A percentile compares a stretch with the other conserved stretches of the same genome.
Conservation (phyloP, 1,284 basidiomycete genomes). For the Gomphus sp. region DNA sequence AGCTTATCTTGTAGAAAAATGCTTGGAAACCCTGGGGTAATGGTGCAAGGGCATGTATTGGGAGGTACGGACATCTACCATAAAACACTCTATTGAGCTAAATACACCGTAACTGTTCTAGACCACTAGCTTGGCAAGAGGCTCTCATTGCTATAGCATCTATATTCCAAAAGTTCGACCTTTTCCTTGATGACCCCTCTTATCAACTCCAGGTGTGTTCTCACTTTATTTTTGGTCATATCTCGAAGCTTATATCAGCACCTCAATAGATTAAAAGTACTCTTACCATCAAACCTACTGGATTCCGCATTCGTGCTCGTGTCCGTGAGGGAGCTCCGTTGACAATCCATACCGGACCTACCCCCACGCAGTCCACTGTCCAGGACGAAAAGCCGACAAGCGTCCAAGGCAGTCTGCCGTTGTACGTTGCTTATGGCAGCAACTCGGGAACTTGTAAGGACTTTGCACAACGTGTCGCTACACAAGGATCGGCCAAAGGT, state of each 20-base stretch:
- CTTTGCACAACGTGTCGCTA: conserved; percentile 38
- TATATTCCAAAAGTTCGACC: conserved; percentile 36
- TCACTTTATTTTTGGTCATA: background rate
- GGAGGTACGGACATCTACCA: conserved; percentile 13
- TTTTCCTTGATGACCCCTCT: conserved; percentile 31
- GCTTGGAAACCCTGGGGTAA: conserved; percentile 40
- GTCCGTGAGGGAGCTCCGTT: conserved; percentile 20
- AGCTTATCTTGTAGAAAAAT: conserved; percentile 22
- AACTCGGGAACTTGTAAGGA: conserved; percentile 44
- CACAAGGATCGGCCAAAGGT: conserved; percentile 32
- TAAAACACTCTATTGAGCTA: background rate
- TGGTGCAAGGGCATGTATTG: conserved; percentile 34
- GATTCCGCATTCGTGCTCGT: conserved; percentile 32
- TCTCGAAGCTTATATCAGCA: background rate
- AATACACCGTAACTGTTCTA: conserved; percentile 13
- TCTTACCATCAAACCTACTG: conserved; percentile 38
- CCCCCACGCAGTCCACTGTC: background rate
- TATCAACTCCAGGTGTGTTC: conserved; percentile 26
- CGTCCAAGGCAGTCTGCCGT: conserved; percentile 12
- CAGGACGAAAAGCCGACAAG: background rate
- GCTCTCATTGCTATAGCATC: conserved; percentile 31
- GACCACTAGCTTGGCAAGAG: conserved; percentile 43
- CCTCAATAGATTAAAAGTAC: conserved; percentile 28
- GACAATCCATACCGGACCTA: conserved; percentile 11
- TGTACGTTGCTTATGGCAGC: conserved; percentile 38